phyloP scores from a whole-genome alignment of 495 filamentous ascomycete genomes.

The Penicillium roqueforti region DNA sequence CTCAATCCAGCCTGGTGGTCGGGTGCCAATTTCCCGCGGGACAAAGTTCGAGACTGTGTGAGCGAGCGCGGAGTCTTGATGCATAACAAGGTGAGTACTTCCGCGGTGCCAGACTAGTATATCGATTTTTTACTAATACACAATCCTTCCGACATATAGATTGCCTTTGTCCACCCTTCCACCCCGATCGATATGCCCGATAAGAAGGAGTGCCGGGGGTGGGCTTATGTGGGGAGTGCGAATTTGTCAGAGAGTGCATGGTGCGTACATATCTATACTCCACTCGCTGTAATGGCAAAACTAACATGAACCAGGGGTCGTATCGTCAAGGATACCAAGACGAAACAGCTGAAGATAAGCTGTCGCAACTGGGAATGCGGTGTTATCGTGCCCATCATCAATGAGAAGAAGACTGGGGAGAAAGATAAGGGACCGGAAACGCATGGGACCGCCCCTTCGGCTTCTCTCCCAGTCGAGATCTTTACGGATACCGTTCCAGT shows the following conservation, averaged over 20 bases:
- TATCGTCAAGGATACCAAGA: conserved; percentile 60
- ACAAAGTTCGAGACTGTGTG: conserved; percentile 68
- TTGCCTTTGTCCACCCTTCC: conserved; percentile 61
- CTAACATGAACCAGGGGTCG: conserved; percentile 53
- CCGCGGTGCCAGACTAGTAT: background rate
- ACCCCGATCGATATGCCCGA: conserved; percentile 27
- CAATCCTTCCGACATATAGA: conserved; percentile 23
- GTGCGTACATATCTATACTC: conserved; percentile 42
- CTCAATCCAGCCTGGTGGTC: conserved; percentile 67
- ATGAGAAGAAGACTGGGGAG: background rate
- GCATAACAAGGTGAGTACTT: conserved; percentile 67
- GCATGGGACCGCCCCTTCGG: background rate
- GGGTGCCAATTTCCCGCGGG: conserved; percentile 58
- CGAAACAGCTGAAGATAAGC: conserved; percentile 65
- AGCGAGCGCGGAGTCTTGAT: conserved; percentile 70
- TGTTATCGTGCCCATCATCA: conserved; percentile 60
- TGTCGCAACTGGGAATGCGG: conserved; percentile 97
- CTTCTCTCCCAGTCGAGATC: conserved; percentile 14
- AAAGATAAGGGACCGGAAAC: background rate
- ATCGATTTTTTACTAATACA: background rate
- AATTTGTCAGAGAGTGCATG: conserved; percentile 93
- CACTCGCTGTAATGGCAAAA: background rate
- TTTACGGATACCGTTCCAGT: conserved; percentile 62
- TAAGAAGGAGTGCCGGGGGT: conserved; percentile 41
- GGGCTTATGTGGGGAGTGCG: conserved; percentile 87